Evolutionary conservation across 768 basidiomycete species (phyloP).

Genomic region (Nevesoporus exiguus): DNA sequence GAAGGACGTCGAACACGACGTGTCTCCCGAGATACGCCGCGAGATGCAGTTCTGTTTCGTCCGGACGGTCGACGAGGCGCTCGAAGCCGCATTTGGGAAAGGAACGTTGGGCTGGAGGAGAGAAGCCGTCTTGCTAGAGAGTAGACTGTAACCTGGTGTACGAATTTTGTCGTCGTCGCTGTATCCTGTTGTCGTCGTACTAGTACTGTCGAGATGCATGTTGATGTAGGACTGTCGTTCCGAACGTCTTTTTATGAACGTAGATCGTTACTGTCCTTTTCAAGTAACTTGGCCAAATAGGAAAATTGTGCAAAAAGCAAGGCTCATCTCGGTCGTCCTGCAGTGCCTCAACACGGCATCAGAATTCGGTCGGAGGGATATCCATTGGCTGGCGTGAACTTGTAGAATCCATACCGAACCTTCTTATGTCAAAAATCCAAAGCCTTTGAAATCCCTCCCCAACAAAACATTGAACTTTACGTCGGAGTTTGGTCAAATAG

Average conservation of each 20-base stretch:
- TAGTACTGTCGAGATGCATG: not conserved
- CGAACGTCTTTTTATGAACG: not conserved
- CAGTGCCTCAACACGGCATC: no score
- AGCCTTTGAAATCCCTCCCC: no score
- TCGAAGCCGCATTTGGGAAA: constrained; percentile 81
- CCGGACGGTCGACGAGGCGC: constrained; percentile 69
- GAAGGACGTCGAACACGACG: constrained; percentile 86
- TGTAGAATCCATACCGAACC: no score
- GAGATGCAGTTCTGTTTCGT: constrained; percentile 85
- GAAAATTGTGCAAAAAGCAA: no score
- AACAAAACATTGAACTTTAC: no score
- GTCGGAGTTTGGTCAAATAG: no score
- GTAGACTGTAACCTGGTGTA: constrained; percentile 39
- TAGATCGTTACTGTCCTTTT: not conserved
- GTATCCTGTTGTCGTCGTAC: not conserved
- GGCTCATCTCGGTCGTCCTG: no score
- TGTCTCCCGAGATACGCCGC: constrained; percentile 64
- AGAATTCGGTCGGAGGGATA: no score
- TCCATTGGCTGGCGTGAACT: no score
- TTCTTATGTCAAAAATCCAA: no score
- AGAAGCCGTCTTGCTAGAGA: constrained; percentile 48
- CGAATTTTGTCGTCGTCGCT: not conserved
- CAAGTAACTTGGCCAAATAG: no score
- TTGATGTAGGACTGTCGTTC: not conserved
- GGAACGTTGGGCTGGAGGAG: constrained; percentile 63